Conservation (phyloP, 78 protist species). For the Paratrimastix pyriformis region DNA sequence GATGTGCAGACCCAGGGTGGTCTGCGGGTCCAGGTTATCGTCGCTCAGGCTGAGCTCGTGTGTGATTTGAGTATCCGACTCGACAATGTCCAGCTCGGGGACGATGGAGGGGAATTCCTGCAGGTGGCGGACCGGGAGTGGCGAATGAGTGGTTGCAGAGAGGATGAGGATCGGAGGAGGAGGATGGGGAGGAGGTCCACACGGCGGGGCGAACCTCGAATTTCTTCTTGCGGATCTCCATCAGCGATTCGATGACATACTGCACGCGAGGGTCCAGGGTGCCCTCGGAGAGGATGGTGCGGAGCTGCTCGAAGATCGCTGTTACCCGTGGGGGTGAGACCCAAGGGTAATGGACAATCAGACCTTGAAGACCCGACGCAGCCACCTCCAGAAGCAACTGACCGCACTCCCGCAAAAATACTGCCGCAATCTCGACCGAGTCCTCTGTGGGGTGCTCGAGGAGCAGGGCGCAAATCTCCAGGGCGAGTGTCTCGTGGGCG, state of each 20-base stretch:
- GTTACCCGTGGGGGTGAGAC: neutral
- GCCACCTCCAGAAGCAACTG: constrained; percentile 31
- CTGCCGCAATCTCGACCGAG: constrained; percentile 72
- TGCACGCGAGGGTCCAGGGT: constrained; percentile 72
- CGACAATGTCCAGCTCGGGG: constrained; percentile 83
- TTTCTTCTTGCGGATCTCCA: constrained; percentile 47
- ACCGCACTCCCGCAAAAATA: constrained; percentile 67
- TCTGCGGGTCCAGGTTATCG: neutral
- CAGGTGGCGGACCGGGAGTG: no score
- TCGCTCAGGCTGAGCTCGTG: constrained; percentile 73
- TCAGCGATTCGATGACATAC: constrained; percentile 77
- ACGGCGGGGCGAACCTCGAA: constrained; percentile 49
- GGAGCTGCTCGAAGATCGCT: constrained; percentile 60
- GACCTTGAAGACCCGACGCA: constrained; percentile 19
- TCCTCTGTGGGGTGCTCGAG: constrained; percentile 88
- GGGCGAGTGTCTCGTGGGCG: constrained; percentile 59
- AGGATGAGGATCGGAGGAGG: no score
- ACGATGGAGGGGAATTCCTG: no score
- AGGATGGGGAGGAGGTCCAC: no score
- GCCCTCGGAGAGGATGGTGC: constrained; percentile 83
- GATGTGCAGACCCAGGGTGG: neutral
- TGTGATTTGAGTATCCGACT: constrained; percentile 81
- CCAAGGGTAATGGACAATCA: constrained; percentile 26
- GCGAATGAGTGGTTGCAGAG: no score
- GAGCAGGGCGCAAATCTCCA: constrained; percentile 63